A percentile compares a stretch with the other conserved stretches of the same genome.
phyloP scores from a whole-genome alignment of 345 rosid species.

The Bretschneidera sinensis region DNA sequence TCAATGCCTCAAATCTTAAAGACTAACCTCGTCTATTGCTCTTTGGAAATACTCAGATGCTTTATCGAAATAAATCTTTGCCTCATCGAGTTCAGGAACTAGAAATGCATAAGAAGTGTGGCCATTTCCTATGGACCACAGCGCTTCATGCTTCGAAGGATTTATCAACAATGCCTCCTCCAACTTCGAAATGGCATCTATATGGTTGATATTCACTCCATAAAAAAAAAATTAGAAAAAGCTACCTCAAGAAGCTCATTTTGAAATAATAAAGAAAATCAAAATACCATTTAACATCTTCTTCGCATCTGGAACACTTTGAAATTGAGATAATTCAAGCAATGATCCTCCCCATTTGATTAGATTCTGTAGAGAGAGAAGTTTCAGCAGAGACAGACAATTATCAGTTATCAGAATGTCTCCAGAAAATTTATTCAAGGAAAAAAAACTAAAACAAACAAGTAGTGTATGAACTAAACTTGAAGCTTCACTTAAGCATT shows the following conservation, averaged over 20 bases:
- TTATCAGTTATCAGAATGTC: not conserved
- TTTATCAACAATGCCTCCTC: constrained; percentile 47
- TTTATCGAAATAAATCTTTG: constrained; percentile 37
- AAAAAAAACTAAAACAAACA: no score
- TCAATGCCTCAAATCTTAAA: not conserved
- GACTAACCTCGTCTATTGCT: constrained; percentile 43
- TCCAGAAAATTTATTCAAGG: no score
- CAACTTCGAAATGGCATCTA: constrained; percentile 59
- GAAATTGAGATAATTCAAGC: constrained; percentile 58
- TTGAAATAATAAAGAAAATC: not conserved
- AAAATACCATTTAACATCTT: constrained; percentile 31
- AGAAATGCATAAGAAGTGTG: constrained; percentile 47
- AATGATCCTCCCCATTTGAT: constrained; percentile 53
- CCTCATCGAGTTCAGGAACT: constrained; percentile 40
- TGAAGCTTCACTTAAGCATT: no score
- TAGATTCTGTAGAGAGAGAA: constrained; percentile 31
- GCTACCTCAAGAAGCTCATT: no score
- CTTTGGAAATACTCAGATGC: constrained; percentile 41
- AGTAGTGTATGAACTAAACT: no score
- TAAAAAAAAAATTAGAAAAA: no score
- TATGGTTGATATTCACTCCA: constrained; percentile 3
- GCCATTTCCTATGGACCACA: constrained; percentile 63
- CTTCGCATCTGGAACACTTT: constrained; percentile 36
- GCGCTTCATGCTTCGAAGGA: constrained; percentile 41
- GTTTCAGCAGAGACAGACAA: not conserved